Evolutionary conservation across 768 basidiomycete species (phyloP), one percentile per base, ranked within the genome.

Genomic region (Paxillus involutus): DNA sequence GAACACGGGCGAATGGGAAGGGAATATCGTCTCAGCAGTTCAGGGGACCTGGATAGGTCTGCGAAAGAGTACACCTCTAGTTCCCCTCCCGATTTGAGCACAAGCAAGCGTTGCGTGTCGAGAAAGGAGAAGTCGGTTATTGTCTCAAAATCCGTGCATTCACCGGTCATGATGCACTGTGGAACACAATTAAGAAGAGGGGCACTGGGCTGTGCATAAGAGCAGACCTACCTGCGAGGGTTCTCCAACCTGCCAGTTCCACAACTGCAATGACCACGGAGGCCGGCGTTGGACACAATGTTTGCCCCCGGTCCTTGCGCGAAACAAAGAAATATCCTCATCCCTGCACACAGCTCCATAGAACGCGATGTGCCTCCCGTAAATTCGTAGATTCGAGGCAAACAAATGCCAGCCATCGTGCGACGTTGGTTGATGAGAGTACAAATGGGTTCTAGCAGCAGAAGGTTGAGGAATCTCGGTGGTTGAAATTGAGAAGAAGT

Each of bases 101-200:
- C 37, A 19, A 53, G 16, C 26, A 53, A 26, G 29, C 36, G 47
- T 21, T 53, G 45, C 9, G 45, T 49, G 17, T 40, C 52, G 26
- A 53, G 52, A 21, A 53, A 53, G 30, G 37, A 49, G 40, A 53
- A 53, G 40, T 48, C 46, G 9, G 39, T 12, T 10, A 45, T 36
- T 1, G 24, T 4, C 12, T 35, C 35, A 16, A 21, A 19, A 17
- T 24, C 30, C 7, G 21, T 36, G 37, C 12, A 16, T 17, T 30
- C 17, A n/a, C 35, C 47, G 24, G 24, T 48, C 24, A 52, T 16
- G 6, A 52, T 21, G 17, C 51, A 36, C 51, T 52, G 19, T 7
- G 12, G 24, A 39, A 10, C 29, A 21, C 29, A 10, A 37, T 37
- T 50, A 24, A 49, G n/a, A 33, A 33, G 33, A 11, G 10, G 10